These are phyloP conservation scores for Dothideomycetidae sp. DNA, from an alignment of 2,329 filamentous ascomycete species.

Conservation along the genomic window DNA sequence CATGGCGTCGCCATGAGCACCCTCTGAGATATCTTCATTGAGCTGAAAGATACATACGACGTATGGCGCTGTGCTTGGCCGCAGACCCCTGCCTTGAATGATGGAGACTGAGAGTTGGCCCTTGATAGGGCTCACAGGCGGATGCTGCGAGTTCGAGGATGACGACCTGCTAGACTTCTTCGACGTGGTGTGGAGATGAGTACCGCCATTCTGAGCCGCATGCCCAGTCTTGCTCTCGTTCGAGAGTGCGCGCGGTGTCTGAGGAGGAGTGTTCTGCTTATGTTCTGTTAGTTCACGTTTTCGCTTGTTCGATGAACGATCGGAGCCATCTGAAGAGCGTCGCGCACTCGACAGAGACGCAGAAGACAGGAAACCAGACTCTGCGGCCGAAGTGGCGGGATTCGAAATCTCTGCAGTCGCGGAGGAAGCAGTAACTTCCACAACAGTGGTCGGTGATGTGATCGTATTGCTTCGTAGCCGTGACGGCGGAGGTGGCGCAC, in stretches of 20 bases:
- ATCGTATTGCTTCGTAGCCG: constrained; percentile 24
- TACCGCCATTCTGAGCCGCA: constrained; percentile 11
- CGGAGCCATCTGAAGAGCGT: constrained; percentile 27
- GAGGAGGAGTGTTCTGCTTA: constrained; percentile 82
- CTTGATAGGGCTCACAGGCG: constrained; percentile 55
- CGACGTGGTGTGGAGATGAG: constrained; percentile 28
- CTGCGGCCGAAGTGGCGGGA: constrained; percentile 41
- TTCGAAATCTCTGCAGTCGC: constrained; percentile 59
- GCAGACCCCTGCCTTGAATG: constrained; percentile 66
- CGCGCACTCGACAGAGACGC: constrained; percentile 28
- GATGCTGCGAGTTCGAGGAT: constrained; percentile 22
- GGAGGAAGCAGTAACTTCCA: constrained; percentile 46
- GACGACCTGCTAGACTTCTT: constrained; percentile 21
- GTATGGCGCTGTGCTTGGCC: constrained; percentile 77
- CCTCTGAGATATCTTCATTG: constrained; percentile 88
- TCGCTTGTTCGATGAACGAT: constrained; percentile 50
- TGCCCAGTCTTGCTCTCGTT: constrained; percentile 36
- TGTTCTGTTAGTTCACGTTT: constrained; percentile 64
- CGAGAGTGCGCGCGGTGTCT: constrained; percentile 78
- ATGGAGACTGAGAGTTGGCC: constrained; percentile 87
- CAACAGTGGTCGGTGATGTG: constrained; percentile 43
- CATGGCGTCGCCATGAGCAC: constrained; percentile 50
- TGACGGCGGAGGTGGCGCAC: constrained; percentile 14
- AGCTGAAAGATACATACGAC: constrained; percentile 94
- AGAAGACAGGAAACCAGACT: constrained; percentile 43